Base-by-base conservation (phyloP, 202 grass and related monocot species). In the Panicum hallii region DNA sequence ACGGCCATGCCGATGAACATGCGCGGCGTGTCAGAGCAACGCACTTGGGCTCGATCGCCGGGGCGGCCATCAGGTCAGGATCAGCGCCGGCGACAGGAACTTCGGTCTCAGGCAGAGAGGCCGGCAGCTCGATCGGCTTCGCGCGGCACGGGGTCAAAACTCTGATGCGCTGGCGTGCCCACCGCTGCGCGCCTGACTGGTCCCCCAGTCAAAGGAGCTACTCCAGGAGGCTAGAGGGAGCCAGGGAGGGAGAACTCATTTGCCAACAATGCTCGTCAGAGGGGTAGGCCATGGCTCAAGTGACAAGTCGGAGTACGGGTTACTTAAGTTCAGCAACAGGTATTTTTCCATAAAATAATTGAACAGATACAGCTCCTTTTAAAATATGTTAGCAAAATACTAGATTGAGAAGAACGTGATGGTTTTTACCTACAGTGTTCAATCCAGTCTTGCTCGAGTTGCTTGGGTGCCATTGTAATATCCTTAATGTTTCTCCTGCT, bases 131-230 rank as follows among this genome's bases (percentile, higher is more conserved):
- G 79, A 57, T 42, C 26, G 58, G 67, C 46, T 11, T 54, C 47
- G 57, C 47, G 75, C 75, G 76, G 69, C 75, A 75, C n/a, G 1
- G 62, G 62, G 87, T 85, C 70, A 89, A 89, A 85, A 85, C 82
- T 80, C 62, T 80, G 87, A 53, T 46, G 69, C 80, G 38, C 17
- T 56, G 58, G 36, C 7, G 57, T 7, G 47, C 58, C 79, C 63
- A 41, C 81, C 19, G 10, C 26, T 16, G 79, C 32, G 15, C 58
- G 28, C 43, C 17, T 63, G 73, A 70, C 54, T 72, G 47, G 16
- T 14, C 16, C 17, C 30, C 47, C 28, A 30, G 54, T 74, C 70
- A 17, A 72, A 72, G 45, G 67, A 70, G 43, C 43, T 47, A 28
- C 69, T 19, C 23, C 17, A 20, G 7, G 16, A 74, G 16, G 17